Conservation (phyloP, 495 filamentous ascomycete species). For the Cairneyella variabilis region DNA sequence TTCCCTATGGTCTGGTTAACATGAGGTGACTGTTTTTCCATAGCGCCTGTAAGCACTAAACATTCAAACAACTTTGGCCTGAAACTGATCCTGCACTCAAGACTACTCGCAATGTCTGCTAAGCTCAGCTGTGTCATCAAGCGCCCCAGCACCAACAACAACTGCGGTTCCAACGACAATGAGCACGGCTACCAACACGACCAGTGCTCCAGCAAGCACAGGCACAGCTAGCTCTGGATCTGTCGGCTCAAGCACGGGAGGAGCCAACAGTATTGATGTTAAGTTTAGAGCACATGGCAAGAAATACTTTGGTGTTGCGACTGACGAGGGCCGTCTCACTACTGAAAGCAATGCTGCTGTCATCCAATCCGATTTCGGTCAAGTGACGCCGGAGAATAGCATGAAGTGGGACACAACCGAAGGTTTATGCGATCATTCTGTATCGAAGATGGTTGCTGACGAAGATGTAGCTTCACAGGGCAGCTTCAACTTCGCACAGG, state of each 20-base stretch:
- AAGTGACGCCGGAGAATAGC: slow-evolving; percentile 69
- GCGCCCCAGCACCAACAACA: neutral
- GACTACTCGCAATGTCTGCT: neutral
- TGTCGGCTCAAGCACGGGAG: neutral
- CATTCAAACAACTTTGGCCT: no score
- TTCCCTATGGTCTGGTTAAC: no score
- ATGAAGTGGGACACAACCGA: no score
- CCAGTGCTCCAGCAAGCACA: no score
- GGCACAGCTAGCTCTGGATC: neutral
- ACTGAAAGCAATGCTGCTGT: slow-evolving; percentile 50
- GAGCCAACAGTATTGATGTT: slow-evolving; percentile 40
- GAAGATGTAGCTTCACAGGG: slow-evolving; percentile 8
- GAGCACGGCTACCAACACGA: neutral
- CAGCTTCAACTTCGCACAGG: slow-evolving; percentile 15
- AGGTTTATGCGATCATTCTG: no score
- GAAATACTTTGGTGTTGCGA: slow-evolving; percentile 54
- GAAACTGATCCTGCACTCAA: no score
- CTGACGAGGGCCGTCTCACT: slow-evolving; percentile 51
- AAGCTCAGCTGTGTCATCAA: neutral
- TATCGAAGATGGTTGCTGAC: no score
- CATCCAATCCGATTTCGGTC: slow-evolving; percentile 57
- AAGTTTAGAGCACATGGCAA: slow-evolving; percentile 57
- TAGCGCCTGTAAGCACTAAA: no score
- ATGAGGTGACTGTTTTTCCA: no score
- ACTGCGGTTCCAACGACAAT: neutral